Base-by-base conservation (phyloP, 208 protist species). In the Zelonia costaricensis region DNA sequence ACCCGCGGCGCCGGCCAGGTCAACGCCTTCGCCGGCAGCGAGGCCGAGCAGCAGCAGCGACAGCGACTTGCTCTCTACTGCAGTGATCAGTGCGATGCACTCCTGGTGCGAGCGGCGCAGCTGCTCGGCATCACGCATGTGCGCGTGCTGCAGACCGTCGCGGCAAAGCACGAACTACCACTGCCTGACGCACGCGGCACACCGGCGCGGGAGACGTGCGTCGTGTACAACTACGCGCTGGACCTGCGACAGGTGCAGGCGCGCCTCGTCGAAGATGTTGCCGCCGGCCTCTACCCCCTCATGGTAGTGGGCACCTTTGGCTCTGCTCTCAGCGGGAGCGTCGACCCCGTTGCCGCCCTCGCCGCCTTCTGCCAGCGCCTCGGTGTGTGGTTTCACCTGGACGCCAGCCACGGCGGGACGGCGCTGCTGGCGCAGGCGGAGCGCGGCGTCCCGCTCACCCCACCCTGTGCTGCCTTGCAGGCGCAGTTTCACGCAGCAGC, bases 311-410 rank as follows among this genome's bases (percentile, higher is more conserved):
- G 78, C 40, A 77, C 78, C 20, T 80, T 85, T 23, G 82, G 83
- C 8, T 69, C 74, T 3, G 54, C 47, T 0, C 69, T 72, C n/a
- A 79, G 72, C 35, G 88, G 74, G 15, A 69, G 77, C 4, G 74
- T 89, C 0, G 88, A 94, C 40, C 84, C 81, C 2, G 63, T 94
- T 8, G 54, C 45, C 0, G 68, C 48, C 31, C 18, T 91, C 8
- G 72, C 70, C 0, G 46, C 62, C 16, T 75, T 91, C 30, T 91
- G 88, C 58, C 36, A 54, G 5, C 67, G 66, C 20, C 61, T 86
- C 10, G 82, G 77, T 3, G 57, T 91, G 25, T 94, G 88, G 84
- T 78, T 84, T 35, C 88, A 94, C 67, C 42, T 91, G 5, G 88
- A 91, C 39, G 86, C 82, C 4, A 76, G 75, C 28, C 65, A 79